Evolutionary conservation across 345 rosid genomes (phyloP), one percentile per base, ranked within the genome.

Genomic region (Brassica cretica): DNA sequence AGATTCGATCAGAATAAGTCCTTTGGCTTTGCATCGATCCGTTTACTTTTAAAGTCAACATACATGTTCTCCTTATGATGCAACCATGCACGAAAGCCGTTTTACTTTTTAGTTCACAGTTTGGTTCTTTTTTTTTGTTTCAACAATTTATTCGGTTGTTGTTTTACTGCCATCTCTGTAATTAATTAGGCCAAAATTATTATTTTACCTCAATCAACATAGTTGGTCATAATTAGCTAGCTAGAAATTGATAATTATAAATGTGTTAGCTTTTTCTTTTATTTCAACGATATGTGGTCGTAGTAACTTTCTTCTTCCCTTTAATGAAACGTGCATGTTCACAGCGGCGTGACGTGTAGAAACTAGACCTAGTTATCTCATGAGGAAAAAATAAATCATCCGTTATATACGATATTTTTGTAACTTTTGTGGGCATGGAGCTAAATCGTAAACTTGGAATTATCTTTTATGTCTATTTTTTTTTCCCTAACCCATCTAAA

Each of bases 1-100:
- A 16, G 67, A 67, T 27, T 27, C 21, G 29, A 16, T 68, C 29
- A 15, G 46, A 67, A 72, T 41, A 73, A 78, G 77, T 67, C 73
- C 29, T 72, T 51, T 59, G 63, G 63, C 35, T 32, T 32, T 32
- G 37, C 1, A 58, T 78, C 18, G 30, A 21, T 59, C 51, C 72
- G 73, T 72, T 78, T 61, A 66, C 81, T 55, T 66, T 37, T 6
- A 8, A 60, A 66, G 81, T 78, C 77, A 72, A 72, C 63, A 46
- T 55, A 66, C 75, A 77, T 72, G 73, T 39, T 35, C 68, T 71
- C 30, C 15, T 37, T 7, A 33, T 46, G 16, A 78, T 59, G 77
- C 68, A 29, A 78, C 68, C 73, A 44, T 41, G 49, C 49, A 78
- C 68, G n/a, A 59, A 12, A 59, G 7, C 49, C 2, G 6, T 62